Percentiles rank a stretch among this genome's conserved stretches.
phyloP scores from a whole-genome alignment of 768 basidiomycete genomes.

The Trametes elegans region DNA sequence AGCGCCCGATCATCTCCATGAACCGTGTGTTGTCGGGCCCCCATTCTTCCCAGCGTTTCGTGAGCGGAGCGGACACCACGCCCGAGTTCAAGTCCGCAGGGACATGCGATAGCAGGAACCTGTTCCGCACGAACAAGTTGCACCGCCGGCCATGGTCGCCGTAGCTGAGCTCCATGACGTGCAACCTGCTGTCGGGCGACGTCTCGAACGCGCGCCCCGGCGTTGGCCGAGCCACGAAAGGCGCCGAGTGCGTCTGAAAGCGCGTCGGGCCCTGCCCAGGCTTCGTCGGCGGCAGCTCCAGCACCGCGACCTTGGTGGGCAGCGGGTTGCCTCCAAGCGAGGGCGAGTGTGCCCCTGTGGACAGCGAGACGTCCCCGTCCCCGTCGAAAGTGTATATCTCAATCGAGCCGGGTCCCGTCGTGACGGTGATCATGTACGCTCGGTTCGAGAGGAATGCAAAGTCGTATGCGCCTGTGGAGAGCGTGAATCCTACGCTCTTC shows the following conservation, averaged over 20 bases:
- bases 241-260: conserved; percentile 28
- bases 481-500: conserved; percentile 27
- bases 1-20: conserved; percentile 27
- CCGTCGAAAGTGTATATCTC: conserved; percentile 41
- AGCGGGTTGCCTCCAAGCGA: not conserved
- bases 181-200: conserved; percentile 25
- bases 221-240: conserved; percentile 23
- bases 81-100: not conserved
- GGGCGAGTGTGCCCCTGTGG: not conserved
- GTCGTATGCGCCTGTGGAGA: conserved; percentile 36
- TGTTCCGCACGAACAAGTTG: conserved; percentile 36
- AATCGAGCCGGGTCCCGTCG: conserved; percentile 35
- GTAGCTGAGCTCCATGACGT: conserved; percentile 30
- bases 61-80: not conserved
- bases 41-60: conserved; percentile 39
- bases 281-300: conserved; percentile 26
- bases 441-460: conserved; percentile 47
- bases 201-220: conserved; percentile 25
- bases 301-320: conserved; percentile 21
- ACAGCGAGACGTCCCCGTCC: not conserved
- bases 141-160: conserved; percentile 22
- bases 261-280: conserved; percentile 12
- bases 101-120: conserved; percentile 26
- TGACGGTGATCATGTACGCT: conserved; percentile 42
- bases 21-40: conserved; percentile 36